phyloP scores from a whole-genome alignment of 208 protist genomes.

The Wallacemonas sp. region DNA sequence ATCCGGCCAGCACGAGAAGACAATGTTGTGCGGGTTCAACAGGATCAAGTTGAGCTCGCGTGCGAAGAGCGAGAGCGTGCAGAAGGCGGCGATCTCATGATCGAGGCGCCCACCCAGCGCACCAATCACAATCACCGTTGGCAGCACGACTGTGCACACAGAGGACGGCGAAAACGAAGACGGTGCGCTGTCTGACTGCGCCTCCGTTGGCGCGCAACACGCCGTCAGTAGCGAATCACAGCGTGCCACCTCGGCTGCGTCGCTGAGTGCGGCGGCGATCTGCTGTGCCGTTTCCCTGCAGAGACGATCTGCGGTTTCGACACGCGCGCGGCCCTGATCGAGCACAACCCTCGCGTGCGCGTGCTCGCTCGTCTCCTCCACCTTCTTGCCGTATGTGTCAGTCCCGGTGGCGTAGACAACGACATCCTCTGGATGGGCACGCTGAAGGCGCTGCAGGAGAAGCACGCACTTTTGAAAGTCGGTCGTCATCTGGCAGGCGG shows the following conservation, averaged over 20 bases:
- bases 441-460: slow-evolving; percentile 42
- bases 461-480: slow-evolving; percentile 74
- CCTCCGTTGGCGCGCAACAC: slow-evolving; percentile 4
- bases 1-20: slow-evolving; percentile 72
- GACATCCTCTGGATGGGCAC: slow-evolving; percentile 19
- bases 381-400: too few species aligned
- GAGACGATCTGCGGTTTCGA: background rate
- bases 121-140: slow-evolving; percentile 58
- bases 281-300: background rate
- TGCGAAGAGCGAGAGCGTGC: slow-evolving; percentile 30
- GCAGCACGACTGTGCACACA: slow-evolving; percentile 31
- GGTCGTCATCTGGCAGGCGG: slow-evolving; percentile 78
- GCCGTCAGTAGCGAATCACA: slow-evolving; percentile 1
- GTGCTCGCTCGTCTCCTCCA: background rate
- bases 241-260: background rate
- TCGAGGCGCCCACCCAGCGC: slow-evolving; percentile 78
- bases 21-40: slow-evolving; percentile 50
- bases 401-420: background rate
- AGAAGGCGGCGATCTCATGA: slow-evolving; percentile 64
- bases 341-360: background rate
- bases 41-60: slow-evolving; percentile 37
- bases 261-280: background rate
- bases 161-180: background rate
- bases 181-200: too few species aligned
- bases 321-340: background rate